phyloP scores from a whole-genome alignment of 371 early-diverging fungal genomes.

The Mortierella sp. region DNA sequence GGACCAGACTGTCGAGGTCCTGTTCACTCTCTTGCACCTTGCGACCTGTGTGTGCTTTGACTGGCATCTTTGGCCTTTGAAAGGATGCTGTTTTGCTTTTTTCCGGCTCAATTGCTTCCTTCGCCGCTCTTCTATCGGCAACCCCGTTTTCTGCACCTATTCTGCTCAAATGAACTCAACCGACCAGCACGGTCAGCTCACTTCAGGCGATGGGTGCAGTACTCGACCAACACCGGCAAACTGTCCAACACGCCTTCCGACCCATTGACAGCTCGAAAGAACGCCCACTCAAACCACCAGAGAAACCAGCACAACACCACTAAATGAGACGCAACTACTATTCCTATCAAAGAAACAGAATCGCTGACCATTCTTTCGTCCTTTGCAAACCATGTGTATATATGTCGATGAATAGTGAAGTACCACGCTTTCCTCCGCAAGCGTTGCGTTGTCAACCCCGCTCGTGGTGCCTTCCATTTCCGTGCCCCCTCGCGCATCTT shows the following conservation, averaged over 20 bases:
- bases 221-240: neutral
- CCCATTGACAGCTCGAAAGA: neutral
- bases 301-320: neutral
- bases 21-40: neutral
- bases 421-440: constrained; percentile 98
- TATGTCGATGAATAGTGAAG: constrained; percentile 75
- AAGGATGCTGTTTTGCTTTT: neutral
- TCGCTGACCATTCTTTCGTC: neutral
- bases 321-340: neutral
- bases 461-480: constrained; percentile 99
- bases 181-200: too few species aligned
- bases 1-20: too few species aligned
- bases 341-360: neutral
- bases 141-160: too few species aligned
- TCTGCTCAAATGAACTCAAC: too few species aligned
- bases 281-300: neutral
- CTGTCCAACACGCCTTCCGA: too few species aligned
- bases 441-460: constrained; percentile 99
- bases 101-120: too few species aligned
- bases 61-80: neutral
- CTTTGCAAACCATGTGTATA: neutral
- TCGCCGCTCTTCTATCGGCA: too few species aligned
- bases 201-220: too few species aligned
- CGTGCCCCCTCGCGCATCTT: constrained; percentile 98
- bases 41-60: neutral